Conservation (phyloP, 176 grass and related monocot genomes). For the Cenchrus purpureus region DNA sequence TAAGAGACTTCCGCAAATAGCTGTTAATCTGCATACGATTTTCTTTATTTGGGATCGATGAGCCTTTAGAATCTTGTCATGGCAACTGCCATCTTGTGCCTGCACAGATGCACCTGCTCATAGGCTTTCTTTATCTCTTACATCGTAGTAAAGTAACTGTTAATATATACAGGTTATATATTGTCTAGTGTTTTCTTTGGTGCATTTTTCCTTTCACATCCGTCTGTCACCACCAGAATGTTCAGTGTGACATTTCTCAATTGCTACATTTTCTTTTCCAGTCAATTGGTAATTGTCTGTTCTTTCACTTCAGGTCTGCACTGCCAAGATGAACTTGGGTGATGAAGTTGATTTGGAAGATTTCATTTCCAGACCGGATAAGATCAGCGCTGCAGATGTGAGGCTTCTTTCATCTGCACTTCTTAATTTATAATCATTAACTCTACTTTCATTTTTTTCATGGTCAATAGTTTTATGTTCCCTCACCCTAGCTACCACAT, state of each 20-base stretch:
- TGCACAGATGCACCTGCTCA: neutral
- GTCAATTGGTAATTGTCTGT: neutral
- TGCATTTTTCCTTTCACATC: neutral
- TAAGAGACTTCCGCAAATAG: neutral
- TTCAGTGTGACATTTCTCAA: neutral
- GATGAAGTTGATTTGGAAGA: constrained; percentile 99
- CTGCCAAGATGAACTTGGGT: constrained; percentile 96
- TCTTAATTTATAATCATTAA: neutral
- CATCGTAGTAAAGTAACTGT: neutral
- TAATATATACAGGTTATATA: neutral
- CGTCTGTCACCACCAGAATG: neutral
- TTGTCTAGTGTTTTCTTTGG: neutral
- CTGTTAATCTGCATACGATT: neutral
- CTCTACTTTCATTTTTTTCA: neutral
- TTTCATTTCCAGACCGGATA: constrained; percentile 92
- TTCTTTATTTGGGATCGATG: neutral
- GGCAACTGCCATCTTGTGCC: neutral
- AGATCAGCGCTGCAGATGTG: constrained; percentile 98
- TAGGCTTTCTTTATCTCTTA: neutral
- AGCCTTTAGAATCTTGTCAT: neutral
- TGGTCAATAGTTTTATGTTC: neutral
- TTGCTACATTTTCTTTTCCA: constrained; percentile 3
- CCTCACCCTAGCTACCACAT: neutral
- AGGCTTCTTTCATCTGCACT: constrained; percentile 28
- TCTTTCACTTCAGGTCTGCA: constrained; percentile 70